phyloP scores from a whole-genome alignment of 75 land plant species.

The Gnetum montanum region DNA sequence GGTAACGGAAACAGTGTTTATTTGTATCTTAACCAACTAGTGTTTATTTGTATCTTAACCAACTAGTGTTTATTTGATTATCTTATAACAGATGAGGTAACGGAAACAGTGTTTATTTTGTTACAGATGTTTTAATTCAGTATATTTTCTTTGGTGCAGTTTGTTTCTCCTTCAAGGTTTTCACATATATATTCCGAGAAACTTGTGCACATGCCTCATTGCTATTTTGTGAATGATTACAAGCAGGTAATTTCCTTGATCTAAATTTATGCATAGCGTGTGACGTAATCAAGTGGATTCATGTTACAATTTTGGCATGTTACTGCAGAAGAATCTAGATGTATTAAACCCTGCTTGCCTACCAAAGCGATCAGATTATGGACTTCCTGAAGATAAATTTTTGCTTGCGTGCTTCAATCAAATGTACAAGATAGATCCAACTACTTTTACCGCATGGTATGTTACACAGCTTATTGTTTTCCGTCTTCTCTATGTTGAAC shows the following conservation, averaged over 20 bases:
- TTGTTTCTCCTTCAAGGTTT: constrained; percentile 33
- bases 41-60: too few relatives aligned
- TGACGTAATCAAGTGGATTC: background rate
- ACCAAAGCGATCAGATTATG: constrained; percentile 43
- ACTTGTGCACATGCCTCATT: constrained; percentile 44
- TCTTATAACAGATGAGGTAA: constrained; percentile 8
- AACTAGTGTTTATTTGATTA: too few relatives aligned
- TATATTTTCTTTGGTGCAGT: constrained; percentile 17
- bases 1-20: constrained; percentile 10
- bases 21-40: constrained; percentile 5
- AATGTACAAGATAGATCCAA: constrained; percentile 48
- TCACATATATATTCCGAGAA: constrained; percentile 49
- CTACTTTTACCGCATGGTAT: constrained; percentile 34
- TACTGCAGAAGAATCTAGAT: constrained; percentile 35
- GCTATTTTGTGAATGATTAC: constrained; percentile 55
- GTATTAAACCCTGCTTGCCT: constrained; percentile 23
- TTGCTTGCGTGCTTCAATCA: constrained; percentile 52
- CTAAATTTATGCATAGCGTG: background rate
- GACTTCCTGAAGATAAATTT: constrained; percentile 45
- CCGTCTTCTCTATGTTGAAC: too few relatives aligned
- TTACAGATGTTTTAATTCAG: background rate
- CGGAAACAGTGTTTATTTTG: background rate
- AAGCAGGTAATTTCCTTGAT: constrained; percentile 28
- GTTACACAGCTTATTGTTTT: too few relatives aligned
- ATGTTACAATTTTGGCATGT: too few relatives aligned